These are phyloP conservation scores for Neurospora sp. DNA, from an alignment of 495 filamentous ascomycete genomes.

Conservation along the genomic window DNA sequence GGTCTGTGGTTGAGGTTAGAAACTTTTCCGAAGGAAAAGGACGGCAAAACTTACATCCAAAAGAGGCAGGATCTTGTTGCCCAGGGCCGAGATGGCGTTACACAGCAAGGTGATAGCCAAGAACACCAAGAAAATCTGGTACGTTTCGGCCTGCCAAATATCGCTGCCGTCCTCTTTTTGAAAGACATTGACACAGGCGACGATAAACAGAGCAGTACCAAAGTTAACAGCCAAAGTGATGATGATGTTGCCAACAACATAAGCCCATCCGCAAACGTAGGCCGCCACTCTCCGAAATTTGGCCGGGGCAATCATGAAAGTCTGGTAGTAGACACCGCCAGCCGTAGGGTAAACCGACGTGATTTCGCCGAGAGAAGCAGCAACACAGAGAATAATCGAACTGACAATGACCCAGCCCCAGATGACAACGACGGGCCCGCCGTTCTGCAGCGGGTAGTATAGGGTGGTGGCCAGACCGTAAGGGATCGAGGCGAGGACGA, in stretches of 20 bases:
- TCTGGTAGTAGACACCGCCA: slow-evolving; percentile 47
- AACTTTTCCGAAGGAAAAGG: background rate
- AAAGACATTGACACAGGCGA: slow-evolving; percentile 45
- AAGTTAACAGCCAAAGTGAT: slow-evolving; percentile 63
- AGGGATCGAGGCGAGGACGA: slow-evolving; percentile 45
- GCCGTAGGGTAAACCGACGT: slow-evolving; percentile 47
- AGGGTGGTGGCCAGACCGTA: slow-evolving; percentile 63
- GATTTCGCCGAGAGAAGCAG: slow-evolving; percentile 44
- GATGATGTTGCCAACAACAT: slow-evolving; percentile 59
- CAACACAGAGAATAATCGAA: slow-evolving; percentile 42
- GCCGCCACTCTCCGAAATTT: slow-evolving; percentile 37
- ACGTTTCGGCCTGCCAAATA: slow-evolving; percentile 35
- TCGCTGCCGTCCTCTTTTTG: slow-evolving; percentile 25
- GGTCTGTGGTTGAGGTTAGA: slow-evolving; percentile 21
- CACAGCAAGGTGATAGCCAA: slow-evolving; percentile 45
- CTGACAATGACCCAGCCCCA: slow-evolving; percentile 48
- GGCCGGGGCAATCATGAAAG: slow-evolving; percentile 41
- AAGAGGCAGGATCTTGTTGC: slow-evolving; percentile 46
- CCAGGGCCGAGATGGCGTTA: slow-evolving; percentile 44
- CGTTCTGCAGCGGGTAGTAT: slow-evolving; percentile 56
- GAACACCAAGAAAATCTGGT: slow-evolving; percentile 52
- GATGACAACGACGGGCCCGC: slow-evolving; percentile 55
- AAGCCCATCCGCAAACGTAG: slow-evolving; percentile 60
- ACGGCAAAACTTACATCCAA: slow-evolving; percentile 35
- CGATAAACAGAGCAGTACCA: slow-evolving; percentile 46